Evolutionary conservation across 495 filamentous ascomycete genomes (phyloP).

Genomic region (Penicillium longicatenatum): DNA sequence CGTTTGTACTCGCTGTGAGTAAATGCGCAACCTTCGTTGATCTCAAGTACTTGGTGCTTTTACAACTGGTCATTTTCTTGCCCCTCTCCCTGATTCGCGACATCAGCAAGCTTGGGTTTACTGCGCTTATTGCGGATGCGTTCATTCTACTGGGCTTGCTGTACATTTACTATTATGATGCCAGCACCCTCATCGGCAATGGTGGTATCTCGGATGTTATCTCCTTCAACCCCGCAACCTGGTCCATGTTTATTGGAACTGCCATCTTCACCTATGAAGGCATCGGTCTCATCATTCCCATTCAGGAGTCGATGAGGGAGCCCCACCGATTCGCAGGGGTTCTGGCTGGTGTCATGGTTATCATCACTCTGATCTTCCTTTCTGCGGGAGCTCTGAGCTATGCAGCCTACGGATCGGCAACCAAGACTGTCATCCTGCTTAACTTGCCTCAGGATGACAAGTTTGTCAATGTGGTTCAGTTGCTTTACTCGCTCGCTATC

Average conservation of each 20-base stretch:
- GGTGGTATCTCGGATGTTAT: slow-evolving; percentile 80
- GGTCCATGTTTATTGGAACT: slow-evolving; percentile 97
- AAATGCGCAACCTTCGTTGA: slow-evolving; percentile 78
- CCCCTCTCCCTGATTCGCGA: slow-evolving; percentile 92
- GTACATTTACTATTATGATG: slow-evolving; percentile 95
- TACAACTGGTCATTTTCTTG: slow-evolving; percentile 92
- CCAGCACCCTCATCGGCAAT: slow-evolving; percentile 76
- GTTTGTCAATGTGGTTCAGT: slow-evolving; percentile 92
- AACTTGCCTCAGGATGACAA: slow-evolving; percentile 96
- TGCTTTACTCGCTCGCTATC: slow-evolving; percentile 93
- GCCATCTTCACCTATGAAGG: slow-evolving; percentile 99
- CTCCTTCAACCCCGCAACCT: slow-evolving; percentile 81
- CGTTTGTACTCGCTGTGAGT: slow-evolving; percentile 83
- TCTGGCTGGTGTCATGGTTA: slow-evolving; percentile 85
- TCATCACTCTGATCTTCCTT: slow-evolving; percentile 88
- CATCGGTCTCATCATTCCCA: slow-evolving; percentile 97
- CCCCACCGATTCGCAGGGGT: slow-evolving; percentile 87
- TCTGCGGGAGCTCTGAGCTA: slow-evolving; percentile 92
- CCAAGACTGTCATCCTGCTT: slow-evolving; percentile 92
- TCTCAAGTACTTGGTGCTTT: slow-evolving; percentile 84
- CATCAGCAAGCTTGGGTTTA: slow-evolving; percentile 91
- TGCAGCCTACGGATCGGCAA: slow-evolving; percentile 91
- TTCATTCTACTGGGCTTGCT: slow-evolving; percentile 91
- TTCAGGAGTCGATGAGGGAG: slow-evolving; percentile 93
- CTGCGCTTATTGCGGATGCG: slow-evolving; percentile 85